Conservation (phyloP, 148 eudicot species). For the Fallopia convolvulus region DNA sequence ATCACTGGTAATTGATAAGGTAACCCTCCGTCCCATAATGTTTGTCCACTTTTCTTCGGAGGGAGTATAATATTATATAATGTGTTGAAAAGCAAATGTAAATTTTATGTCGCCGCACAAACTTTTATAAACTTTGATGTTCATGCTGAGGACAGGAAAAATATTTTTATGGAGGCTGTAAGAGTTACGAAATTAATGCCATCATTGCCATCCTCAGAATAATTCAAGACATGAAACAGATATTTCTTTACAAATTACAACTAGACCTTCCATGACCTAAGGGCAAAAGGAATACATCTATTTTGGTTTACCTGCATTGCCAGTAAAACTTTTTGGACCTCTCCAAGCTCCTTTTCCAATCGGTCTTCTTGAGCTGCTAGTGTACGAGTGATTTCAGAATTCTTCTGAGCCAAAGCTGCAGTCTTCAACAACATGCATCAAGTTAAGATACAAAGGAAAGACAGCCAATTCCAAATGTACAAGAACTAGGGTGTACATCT, state of each 20-base stretch:
- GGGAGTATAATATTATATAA: neutral
- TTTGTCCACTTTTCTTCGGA: no score
- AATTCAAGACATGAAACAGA: neutral
- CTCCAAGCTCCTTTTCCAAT: constrained; percentile 83
- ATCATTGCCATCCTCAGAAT: neutral
- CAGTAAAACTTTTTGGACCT: constrained; percentile 86
- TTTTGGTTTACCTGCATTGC: constrained; percentile 78
- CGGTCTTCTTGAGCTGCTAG: constrained; percentile 63
- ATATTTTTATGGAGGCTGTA: neutral
- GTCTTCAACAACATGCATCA: constrained; percentile 37
- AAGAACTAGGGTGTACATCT: neutral
- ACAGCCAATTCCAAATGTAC: neutral
- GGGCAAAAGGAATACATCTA: neutral
- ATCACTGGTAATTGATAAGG: neutral
- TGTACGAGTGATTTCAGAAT: constrained; percentile 86
- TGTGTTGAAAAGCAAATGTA: neutral
- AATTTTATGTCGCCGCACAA: no score
- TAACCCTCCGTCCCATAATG: no score
- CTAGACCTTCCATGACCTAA: neutral
- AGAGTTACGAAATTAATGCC: neutral
- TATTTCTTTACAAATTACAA: neutral
- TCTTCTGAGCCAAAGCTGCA: constrained; percentile 90
- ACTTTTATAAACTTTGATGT: no score
- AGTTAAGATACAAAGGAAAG: neutral
- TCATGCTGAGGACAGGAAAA: no score